Base-by-base conservation (phyloP, 305 asterid genomes). In the Fraxinus latifolia region DNA sequence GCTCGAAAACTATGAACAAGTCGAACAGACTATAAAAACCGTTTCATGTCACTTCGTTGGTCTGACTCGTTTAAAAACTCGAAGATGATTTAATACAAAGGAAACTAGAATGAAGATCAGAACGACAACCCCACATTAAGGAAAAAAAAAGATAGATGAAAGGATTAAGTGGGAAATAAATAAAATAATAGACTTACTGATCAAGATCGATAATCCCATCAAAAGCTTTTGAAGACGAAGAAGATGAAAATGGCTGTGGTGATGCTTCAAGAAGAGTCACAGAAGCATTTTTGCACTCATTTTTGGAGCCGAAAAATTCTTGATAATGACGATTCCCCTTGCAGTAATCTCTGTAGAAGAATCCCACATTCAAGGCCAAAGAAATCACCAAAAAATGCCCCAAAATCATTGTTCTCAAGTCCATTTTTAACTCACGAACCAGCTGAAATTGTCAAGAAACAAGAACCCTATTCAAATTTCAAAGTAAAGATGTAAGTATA, bases 311-410 rank as follows among this genome's bases (percentile, higher is more conserved):
- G 86, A 84, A 87, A 42, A 82, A 72, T 78, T 90, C 86, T 21
- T 83, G 83, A 47, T 84, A 73, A 82, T 82, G 79, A 67, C 85
- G 89, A 5, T 89, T 84, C 5, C 91, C 94, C 29, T 84, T 85
- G 86, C 82, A 84, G 84, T 89, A 87, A 85, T 91, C 87, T 83
- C 88, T 93, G 74, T 92, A 91, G 19, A 95, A 39, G 33, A 95
- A 80, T 7, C 97, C 97, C 31, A 89, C 85, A 84, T 93, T 95
- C 42, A 95, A 50, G 9, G 97, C 98, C 74, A 95, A 36, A 15
- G 98, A 95, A 32, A 93, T 82, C 73, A 90, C 89, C 87, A 95
- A 77, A 82, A 94, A 86, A 34, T 93, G 92, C 81, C 91, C 92
- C 86, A 90, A 79, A 62, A 94, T 81, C 86, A 86, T 85, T 27